Evolutionary conservation across 345 rosid genomes (phyloP), one percentile per base, ranked within the genome.

Genomic region (Nasturtium officinale): DNA sequence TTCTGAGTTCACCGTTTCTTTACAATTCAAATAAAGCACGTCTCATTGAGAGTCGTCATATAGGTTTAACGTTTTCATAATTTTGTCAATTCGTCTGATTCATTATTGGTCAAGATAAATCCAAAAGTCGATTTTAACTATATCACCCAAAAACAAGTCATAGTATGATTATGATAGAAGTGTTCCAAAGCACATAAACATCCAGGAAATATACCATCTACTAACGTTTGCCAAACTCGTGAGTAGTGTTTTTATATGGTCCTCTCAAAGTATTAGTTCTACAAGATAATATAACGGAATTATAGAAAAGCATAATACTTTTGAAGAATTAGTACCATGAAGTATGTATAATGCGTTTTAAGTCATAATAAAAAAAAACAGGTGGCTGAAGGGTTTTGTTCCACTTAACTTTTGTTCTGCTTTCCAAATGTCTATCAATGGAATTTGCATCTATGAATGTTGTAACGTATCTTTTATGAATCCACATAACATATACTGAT

Each of bases 401-500:
- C 58, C 58, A 53, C 18, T 53, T 1, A 10, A 23, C 2, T 12
- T 25, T 53, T 13, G 33, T 5, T 23, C 29, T 51, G 15, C 28
- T 51, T 23, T 23, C 30, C n/a, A 51, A 51, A 6, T 51, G 17
- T 55, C 4, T 3, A 26, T 53, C 2, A 15, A 6, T 8, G 71
- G 17, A 67, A 54, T 26, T 38, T 32, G 53, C 47, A 56, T 42
- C 6, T 69, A 55, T 37, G 10, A 35, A 37, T 25, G 62, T 5
- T 46, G 52, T 61, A 61, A 70, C 67, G 52, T 29, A 25, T 61
- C n/a, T 21, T 57, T 25, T n/a, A 53, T 15, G 52, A 23, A 15
- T 47, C 74, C 59, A 46, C 32, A 30, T 56, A 69, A 45, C 64
- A 38, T 56, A 45, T 18, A 20, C 32, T 18, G 26, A 58, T 35